These are phyloP conservation scores for Plantago ovata DNA, from an alignment of 257 asterid genomes.

Conservation along the genomic window DNA sequence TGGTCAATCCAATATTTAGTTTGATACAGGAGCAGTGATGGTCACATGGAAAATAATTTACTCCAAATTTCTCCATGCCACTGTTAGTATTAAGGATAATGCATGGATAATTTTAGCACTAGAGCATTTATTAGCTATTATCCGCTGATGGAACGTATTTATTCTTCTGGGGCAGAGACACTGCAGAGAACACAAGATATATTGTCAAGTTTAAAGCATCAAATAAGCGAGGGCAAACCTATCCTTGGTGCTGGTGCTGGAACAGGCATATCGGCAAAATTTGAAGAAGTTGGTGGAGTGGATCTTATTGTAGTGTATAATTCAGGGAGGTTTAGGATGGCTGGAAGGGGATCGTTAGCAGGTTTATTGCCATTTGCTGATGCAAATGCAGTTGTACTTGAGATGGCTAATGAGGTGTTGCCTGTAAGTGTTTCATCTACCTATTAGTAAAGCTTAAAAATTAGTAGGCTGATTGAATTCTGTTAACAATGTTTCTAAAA, in stretches of 20 bases:
- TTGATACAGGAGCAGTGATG: too few relatives aligned
- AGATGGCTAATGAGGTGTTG: conserved; percentile 94
- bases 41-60: too few relatives aligned
- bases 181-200: conserved; percentile 53
- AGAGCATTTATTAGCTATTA: neutral
- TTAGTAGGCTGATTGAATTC: neutral
- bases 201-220: conserved; percentile 58
- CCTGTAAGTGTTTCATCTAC: conserved; percentile 59
- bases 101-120: neutral
- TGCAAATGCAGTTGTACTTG: conserved; percentile 93
- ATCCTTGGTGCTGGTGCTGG: conserved; percentile 99
- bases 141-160: neutral
- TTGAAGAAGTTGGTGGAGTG: conserved; percentile 98
- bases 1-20: too few relatives aligned
- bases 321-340: conserved; percentile 98
- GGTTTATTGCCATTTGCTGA: conserved; percentile 97
- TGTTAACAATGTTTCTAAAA: neutral
- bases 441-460: conserved; percentile 1
- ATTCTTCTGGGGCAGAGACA: conserved; percentile 56
- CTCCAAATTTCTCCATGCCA: too few relatives aligned
- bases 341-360: conserved; percentile 97
- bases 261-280: conserved; percentile 96
- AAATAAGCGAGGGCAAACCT: conserved; percentile 70
- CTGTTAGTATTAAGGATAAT: neutral
- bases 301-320: conserved; percentile 87